phyloP scores from a whole-genome alignment of 805 yeast genomes.

The Cyberlindnera mississippiensis region DNA sequence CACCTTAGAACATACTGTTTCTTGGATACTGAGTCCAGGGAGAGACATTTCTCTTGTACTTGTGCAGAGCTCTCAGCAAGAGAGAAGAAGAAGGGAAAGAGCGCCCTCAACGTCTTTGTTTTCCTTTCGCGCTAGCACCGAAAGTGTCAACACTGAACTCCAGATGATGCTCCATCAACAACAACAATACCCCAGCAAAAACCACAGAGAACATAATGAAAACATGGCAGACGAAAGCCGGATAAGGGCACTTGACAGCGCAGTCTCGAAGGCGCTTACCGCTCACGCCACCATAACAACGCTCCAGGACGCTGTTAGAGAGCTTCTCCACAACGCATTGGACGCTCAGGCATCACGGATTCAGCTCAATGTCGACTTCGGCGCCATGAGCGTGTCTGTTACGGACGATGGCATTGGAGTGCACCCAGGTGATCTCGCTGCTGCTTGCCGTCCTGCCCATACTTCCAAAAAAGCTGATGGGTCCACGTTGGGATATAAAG shows the following conservation, averaged over 20 bases:
- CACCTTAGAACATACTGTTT: conserved; percentile 5
- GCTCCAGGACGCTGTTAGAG: conserved; percentile 41
- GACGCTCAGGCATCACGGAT: conserved; percentile 45
- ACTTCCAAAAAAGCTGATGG: conserved; percentile 1
- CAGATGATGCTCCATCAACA: neutral
- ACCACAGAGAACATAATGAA: too few species aligned
- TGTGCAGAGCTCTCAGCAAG: neutral
- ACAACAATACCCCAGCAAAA: neutral
- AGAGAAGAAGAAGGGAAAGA: neutral
- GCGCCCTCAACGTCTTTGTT: neutral
- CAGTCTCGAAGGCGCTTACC: conserved; percentile 9
- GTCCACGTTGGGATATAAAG: conserved; percentile 57
- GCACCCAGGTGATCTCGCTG: conserved; percentile 38
- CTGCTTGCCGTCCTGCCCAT: conserved; percentile 25
- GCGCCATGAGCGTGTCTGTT: conserved; percentile 38
- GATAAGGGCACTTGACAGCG: conserved; percentile 5
- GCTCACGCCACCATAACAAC: conserved; percentile 30
- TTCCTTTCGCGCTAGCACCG: conserved; percentile 2
- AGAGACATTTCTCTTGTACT: conserved; percentile 13
- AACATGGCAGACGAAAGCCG: neutral
- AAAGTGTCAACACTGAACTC: neutral
- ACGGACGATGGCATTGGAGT: conserved; percentile 76
- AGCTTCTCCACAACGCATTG: conserved; percentile 49
- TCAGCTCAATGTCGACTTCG: conserved; percentile 39
- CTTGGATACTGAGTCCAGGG: conserved; percentile 13